phyloP scores from a whole-genome alignment of 257 asterid species.

The Rehmannia glutinosa region DNA sequence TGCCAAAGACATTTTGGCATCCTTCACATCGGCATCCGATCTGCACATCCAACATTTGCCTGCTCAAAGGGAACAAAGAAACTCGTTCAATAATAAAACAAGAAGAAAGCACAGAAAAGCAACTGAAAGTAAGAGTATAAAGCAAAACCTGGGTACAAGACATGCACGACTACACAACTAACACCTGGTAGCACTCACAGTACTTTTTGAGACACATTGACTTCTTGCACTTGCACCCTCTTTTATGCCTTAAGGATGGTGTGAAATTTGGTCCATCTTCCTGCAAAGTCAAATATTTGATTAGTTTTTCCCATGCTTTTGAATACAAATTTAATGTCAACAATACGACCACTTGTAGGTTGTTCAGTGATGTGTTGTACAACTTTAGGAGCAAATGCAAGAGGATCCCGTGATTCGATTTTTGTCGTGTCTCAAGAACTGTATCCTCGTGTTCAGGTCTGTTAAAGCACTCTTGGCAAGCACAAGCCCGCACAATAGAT shows the following conservation, averaged over 20 bases:
- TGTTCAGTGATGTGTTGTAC: conserved; percentile 33
- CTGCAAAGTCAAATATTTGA: conserved; percentile 26
- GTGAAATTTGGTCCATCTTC: conserved; percentile 37
- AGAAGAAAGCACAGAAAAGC: not conserved
- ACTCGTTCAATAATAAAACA: conserved; percentile 1
- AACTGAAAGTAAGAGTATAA: not conserved
- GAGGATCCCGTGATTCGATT: conserved; percentile 62
- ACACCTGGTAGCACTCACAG: conserved; percentile 89
- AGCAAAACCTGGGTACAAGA: not conserved
- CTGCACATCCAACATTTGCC: conserved; percentile 73
- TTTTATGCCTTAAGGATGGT: conserved; percentile 66
- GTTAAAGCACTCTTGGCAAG: conserved; percentile 70
- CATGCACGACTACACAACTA: conserved; percentile 5
- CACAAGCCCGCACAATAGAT: conserved; percentile 64
- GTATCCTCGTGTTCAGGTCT: conserved; percentile 50
- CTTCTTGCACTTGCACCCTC: conserved; percentile 91
- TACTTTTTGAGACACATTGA: conserved; percentile 77
- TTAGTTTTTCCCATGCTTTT: not conserved
- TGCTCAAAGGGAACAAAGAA: conserved; percentile 17
- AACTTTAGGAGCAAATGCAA: conserved; percentile 66
- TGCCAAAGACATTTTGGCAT: conserved; percentile 61
- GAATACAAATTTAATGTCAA: conserved; percentile 13
- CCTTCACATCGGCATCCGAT: conserved; percentile 81
- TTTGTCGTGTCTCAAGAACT: conserved; percentile 45
- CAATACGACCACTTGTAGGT: conserved; percentile 38